phyloP scores from a whole-genome alignment of 2,329 filamentous ascomycete species.

The Cladobotryum protrusum region DNA sequence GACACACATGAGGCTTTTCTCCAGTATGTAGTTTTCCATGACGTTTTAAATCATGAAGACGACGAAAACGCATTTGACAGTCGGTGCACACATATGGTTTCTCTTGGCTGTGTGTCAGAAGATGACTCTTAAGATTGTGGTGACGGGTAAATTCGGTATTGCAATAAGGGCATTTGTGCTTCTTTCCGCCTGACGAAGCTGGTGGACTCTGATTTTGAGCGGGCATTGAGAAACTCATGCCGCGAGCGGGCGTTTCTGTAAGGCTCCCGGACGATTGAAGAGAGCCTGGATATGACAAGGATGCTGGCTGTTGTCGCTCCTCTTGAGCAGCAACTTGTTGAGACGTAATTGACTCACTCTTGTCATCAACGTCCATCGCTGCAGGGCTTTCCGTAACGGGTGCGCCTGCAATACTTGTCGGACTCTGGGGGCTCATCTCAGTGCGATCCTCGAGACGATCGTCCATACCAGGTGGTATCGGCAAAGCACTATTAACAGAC shows the following conservation, averaged over 20 bases:
- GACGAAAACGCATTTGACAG: constrained; percentile 87
- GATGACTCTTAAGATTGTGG: constrained; percentile 94
- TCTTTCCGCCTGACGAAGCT: constrained; percentile 62
- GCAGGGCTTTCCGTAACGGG: constrained; percentile 45
- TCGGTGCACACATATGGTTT: constrained; percentile 93
- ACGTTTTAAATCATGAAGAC: constrained; percentile 89
- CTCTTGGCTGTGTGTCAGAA: constrained; percentile 96
- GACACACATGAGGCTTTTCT: constrained; percentile 89
- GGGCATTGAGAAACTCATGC: constrained; percentile 53
- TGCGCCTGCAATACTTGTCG: constrained; percentile 36
- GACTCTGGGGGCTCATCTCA: constrained; percentile 40
- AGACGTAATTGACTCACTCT: constrained; percentile 28
- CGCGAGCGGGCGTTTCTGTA: constrained; percentile 41
- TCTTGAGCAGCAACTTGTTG: constrained; percentile 43
- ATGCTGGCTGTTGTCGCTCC: constrained; percentile 43
- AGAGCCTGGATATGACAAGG: constrained; percentile 50
- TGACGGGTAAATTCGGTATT: constrained; percentile 94
- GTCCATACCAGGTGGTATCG: constrained; percentile 28
- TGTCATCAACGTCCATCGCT: constrained; percentile 49
- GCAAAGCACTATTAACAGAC: constrained; percentile 24
- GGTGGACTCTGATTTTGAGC: constrained; percentile 41
- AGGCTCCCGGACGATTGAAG: constrained; percentile 38
- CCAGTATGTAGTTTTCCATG: constrained; percentile 96
- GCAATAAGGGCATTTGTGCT: constrained; percentile 95
- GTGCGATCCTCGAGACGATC: constrained; percentile 31